Percentiles rank a stretch among this genome's conserved stretches.
These are phyloP conservation scores for Zygotorulaspora sp. DNA, from an alignment of 805 yeast genomes.

Conservation along the genomic window DNA sequence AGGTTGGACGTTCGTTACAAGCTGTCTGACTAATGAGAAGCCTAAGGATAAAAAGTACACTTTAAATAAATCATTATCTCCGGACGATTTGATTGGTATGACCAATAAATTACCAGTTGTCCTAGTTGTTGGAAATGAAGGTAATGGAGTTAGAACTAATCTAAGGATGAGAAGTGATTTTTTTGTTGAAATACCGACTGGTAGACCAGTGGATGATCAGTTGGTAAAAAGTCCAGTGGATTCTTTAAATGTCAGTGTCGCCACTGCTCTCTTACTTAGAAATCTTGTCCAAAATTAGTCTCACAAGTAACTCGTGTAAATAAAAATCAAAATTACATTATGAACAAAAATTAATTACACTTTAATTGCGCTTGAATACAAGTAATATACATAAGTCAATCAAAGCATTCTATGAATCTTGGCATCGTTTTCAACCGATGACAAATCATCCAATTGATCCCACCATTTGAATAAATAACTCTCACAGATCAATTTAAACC, in stretches of 20 bases:
- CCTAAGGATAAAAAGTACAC: conserved; percentile 33
- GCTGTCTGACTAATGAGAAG: conserved; percentile 42
- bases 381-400: background rate
- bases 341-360: conserved; percentile 2
- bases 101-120: conserved; percentile 53
- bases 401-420: conserved; percentile 35
- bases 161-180: conserved; percentile 54
- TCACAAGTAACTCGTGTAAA: conserved; percentile 2
- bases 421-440: conserved; percentile 42
- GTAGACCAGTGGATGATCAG: conserved; percentile 9
- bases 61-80: conserved; percentile 36
- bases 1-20: conserved; percentile 71
- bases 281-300: conserved; percentile 17
- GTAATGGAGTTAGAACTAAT: conserved; percentile 70
- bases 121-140: conserved; percentile 81
- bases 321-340: conserved; percentile 1
- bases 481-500: conserved; percentile 96
- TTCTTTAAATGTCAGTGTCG: conserved; percentile 86
- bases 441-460: conserved; percentile 62
- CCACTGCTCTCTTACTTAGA: conserved; percentile 63
- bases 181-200: conserved; percentile 35
- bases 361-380: too few relatives aligned
- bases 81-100: conserved; percentile 42
- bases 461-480: conserved; percentile 92
- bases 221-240: conserved; percentile 44